Conservation (phyloP, 2,329 filamentous ascomycete species). For the Stagonosporopsis tanaceti region DNA sequence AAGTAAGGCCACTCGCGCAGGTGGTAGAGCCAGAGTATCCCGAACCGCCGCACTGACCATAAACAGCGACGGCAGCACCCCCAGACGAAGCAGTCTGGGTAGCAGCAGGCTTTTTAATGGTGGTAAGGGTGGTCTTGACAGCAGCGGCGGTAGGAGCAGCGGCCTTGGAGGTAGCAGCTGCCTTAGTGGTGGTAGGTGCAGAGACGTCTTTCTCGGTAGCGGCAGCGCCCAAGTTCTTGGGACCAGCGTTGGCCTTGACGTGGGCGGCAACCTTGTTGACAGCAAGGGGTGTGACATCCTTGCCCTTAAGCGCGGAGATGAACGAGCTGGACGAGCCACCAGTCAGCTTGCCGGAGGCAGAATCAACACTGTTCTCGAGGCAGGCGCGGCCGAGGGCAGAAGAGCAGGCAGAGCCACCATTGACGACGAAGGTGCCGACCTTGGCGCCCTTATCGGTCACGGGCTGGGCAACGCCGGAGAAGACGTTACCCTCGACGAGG, state of each 20-base stretch:
- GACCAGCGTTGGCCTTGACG: slow-evolving; percentile 27
- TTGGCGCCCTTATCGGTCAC: slow-evolving; percentile 43
- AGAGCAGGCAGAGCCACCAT: slow-evolving; percentile 33
- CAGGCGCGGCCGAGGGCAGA: slow-evolving; percentile 29
- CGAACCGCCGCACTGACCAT: slow-evolving; percentile 56
- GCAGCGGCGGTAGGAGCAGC: slow-evolving; percentile 14
- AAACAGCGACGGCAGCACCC: slow-evolving; percentile 37
- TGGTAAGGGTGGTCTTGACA: slow-evolving; percentile 33
- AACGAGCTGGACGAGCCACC: slow-evolving; percentile 21
- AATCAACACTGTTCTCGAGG: slow-evolving; percentile 30
- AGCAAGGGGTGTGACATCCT: slow-evolving; percentile 24
- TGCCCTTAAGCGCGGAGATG: slow-evolving; percentile 23
- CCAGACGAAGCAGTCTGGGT: slow-evolving; percentile 13
- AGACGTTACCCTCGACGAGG: slow-evolving; percentile 56
- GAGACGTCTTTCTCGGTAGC: slow-evolving; percentile 2
- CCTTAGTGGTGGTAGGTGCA: background rate
- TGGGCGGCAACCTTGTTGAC: slow-evolving; percentile 29
- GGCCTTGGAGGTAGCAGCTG: background rate
- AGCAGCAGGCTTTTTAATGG: slow-evolving; percentile 28
- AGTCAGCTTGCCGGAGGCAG: slow-evolving; percentile 27
- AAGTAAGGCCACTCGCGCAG: slow-evolving; percentile 51
- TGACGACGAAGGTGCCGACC: slow-evolving; percentile 38
- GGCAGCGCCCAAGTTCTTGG: slow-evolving; percentile 26
- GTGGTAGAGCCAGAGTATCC: slow-evolving; percentile 50
- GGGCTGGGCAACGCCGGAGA: slow-evolving; percentile 53